Evolutionary conservation across 371 early-diverging fungal genomes (phyloP), one percentile per base, ranked within the genome.

Genomic region (Funneliformis caledonium): DNA sequence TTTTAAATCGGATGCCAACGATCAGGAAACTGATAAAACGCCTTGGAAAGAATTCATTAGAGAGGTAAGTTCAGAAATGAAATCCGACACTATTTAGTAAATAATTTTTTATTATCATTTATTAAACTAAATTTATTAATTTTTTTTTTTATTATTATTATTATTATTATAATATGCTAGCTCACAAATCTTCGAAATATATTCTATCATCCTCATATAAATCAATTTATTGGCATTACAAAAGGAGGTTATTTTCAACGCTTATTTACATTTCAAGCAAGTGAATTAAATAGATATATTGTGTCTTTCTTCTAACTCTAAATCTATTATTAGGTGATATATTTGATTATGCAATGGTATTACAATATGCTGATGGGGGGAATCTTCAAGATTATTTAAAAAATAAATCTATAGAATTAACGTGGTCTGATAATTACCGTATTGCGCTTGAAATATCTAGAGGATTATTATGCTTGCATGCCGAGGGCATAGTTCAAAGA

Each of bases 331-430:
- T 37, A 37, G 37, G 11, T 5, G 2, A 26, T 64, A 64, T 31
- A 64, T 31, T 2, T 31, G 56, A 33, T 50, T 74, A 74, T 52
- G 52, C 31, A 42, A 16, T 74, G 31, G 74, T 74, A 31, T 52
- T 74, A 8, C 56, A 74, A 56, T 74, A 52, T 14, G 74, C 74
- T 12, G 42, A 74, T 48, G 42, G 42, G 37, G 74, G 74, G n/a
- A 74, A 74, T 33, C 14, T 74, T 6, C 56, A 59, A 33, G 50
- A 33, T 19, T 74, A 37, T 59, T 11, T 74, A 31, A 56, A 6
- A 26, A 42, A 22, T 2, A 19, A 31, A 4, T 42, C 19, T 26
- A 4, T 1, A 0, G 4, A 4, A 6, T 37, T 73, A 19, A 16
- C 12, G 19, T 74, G 74, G 74, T 4, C 26, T 12, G 56, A 48